Evolutionary conservation across 441 rosid species (phyloP).

Genomic region (Mallotus japonicus): DNA sequence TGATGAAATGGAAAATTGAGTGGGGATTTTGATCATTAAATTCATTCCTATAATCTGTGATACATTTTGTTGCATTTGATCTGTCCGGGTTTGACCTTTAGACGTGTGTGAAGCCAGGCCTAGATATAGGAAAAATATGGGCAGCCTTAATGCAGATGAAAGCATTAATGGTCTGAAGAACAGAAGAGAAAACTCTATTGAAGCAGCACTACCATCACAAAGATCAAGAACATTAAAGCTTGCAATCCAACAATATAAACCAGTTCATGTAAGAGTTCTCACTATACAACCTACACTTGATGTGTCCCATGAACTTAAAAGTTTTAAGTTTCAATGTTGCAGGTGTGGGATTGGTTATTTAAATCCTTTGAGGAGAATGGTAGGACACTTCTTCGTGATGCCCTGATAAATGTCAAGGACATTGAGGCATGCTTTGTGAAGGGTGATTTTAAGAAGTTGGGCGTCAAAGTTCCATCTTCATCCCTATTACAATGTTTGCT

Average conservation of each 20-base stretch:
- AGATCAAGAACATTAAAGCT: constrained; percentile 54
- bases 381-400: constrained; percentile 57
- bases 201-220: constrained; percentile 48
- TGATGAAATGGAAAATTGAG: background rate
- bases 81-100: constrained; percentile 21
- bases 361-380: constrained; percentile 83
- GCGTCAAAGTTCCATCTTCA: constrained; percentile 68
- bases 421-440: constrained; percentile 59
- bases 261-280: constrained; percentile 53
- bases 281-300: background rate
- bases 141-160: constrained; percentile 31
- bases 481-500: constrained; percentile 70
- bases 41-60: background rate
- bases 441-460: constrained; percentile 60
- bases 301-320: background rate
- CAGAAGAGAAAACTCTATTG: constrained; percentile 45
- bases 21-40: background rate
- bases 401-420: constrained; percentile 55
- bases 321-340: constrained; percentile 12
- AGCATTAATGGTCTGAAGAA: constrained; percentile 33
- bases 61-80: background rate
- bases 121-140: constrained; percentile 47
- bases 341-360: constrained; percentile 95
- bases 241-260: constrained; percentile 58
- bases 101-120: constrained; percentile 70